Evolutionary conservation across 371 early-diverging fungal species (phyloP).

Genomic region (Capillidium rhysosporum): DNA sequence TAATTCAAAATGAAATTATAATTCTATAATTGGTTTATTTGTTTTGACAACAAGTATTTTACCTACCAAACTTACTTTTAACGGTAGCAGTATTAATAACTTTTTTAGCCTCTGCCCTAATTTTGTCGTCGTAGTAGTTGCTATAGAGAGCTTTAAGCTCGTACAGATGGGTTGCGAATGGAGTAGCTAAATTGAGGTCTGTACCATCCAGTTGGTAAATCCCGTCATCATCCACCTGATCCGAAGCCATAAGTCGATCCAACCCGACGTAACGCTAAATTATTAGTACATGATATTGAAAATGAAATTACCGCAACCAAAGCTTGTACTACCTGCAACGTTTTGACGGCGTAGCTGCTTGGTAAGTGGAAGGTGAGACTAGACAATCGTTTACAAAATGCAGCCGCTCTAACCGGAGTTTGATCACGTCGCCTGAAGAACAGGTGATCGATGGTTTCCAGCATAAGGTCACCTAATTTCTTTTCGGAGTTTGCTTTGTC

Average conservation of each 20-base stretch:
- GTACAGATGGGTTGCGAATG: constrained; percentile 2
- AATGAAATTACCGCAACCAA: constrained; percentile 14
- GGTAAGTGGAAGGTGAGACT: constrained; percentile 31
- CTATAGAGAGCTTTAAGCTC: not conserved
- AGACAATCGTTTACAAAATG: constrained; percentile 36
- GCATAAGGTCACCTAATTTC: constrained; percentile 15
- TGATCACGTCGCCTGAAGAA: constrained; percentile 24
- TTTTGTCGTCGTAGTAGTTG: not conserved
- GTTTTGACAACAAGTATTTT: too few species aligned
- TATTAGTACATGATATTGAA: not conserved
- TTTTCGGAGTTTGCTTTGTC: constrained; percentile 20
- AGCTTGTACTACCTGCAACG: constrained; percentile 20
- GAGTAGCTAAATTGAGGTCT: constrained; percentile 2
- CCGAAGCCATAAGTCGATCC: not conserved
- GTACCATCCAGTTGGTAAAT: not conserved
- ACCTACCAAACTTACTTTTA: too few species aligned
- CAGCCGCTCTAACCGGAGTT: constrained; percentile 16
- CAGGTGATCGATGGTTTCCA: constrained; percentile 12
- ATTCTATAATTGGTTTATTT: too few species aligned
- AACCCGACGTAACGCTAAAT: not conserved
- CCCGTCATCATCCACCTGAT: not conserved
- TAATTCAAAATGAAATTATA: too few species aligned
- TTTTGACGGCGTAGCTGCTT: constrained; percentile 27
- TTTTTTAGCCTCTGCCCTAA: too few species aligned
- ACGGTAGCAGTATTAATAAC: too few species aligned